Base-by-base conservation (phyloP, 108 stramenopile species). In the Cyclostephanos tholiformis region DNA sequence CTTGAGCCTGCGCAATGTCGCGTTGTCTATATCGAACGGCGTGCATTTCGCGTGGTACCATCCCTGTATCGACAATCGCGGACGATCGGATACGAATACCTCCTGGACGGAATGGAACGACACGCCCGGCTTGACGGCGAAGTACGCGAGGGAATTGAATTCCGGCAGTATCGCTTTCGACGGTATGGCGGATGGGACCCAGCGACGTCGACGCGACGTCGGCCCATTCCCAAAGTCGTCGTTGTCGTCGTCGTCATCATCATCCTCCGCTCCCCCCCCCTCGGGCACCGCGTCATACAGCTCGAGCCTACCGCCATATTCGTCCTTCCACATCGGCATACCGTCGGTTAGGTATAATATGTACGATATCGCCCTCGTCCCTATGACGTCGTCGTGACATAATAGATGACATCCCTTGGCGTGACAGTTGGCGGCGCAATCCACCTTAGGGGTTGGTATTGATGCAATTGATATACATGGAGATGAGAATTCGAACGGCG, bases 361-460 rank as follows among this genome's bases (percentile, higher is more conserved):
- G 74, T 91, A 98, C 4, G 92, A 93, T 13, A 98, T 82, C 65
- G 92, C 86, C 29, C 98, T 71, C 0, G 93, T 97, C 0, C 96
- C 96, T 74, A 98, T 98, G 41, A 97, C 97, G 79, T 98, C 98
- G 66, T 98, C 98, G 76, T 98, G 98, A 77, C 97, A 97, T 2
- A 98, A 83, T 55, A 98, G 82, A 79, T 98, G 98, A 76, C 98
- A 97, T 0, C 96, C 95, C 41, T 87, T 87, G 1, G 94, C 86
- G 72, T 97, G 97, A 63, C 95, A 95, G 72, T 98, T 98, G 68
- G 89, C 93, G 56, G 96, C 96, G 79, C 95, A 95, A 76, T 98
- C 98, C 46, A 97, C 91, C 58, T 78, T 2, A 32, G 32, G 2
- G 32, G 32, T 32, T 32, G 2, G 32, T 4, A 4, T 2, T 2